Base-by-base conservation (phyloP, 2,329 filamentous ascomycete genomes). In the Penicillium sp. region DNA sequence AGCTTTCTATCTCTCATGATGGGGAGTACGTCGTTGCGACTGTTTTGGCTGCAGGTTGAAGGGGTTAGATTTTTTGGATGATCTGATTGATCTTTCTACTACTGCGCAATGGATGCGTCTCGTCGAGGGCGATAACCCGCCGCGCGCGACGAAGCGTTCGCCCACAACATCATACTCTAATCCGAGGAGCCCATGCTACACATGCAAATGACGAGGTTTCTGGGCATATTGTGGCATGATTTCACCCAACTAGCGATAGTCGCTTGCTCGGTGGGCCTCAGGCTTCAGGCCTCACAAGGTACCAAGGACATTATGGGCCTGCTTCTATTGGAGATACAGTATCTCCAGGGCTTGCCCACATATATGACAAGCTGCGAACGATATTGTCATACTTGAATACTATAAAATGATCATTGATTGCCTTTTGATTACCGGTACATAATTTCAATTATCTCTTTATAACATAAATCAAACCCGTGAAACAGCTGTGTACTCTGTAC, bases 1-100 rank as follows among this genome's bases (percentile, higher is more conserved):
- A 84, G 67, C 71, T 96, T 45, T 93, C 89, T 58, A 96, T 97
- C 65, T 95, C 89, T 67, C 93, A 97, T 71, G 93, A 97, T 73
- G 87, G 85, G 2, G 88, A 91, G 8, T 96, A 92, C 75, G 91
- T 91, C 27, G 68, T 79, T 65, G 79, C 78, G 35, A 78, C 74
- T 10, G 76, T 78, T 53, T 60, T 79, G 54, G 75, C 74, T 35
- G 68, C 70, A 44, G 69, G 65, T 0, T 74, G 67, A 74, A 43
- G 22, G 42, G 37, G 8, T 16, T 21, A 19, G 42, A 14, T 4
- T 19, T 3, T 31, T 52, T 33, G 35, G 19, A 19, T 37, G 13
- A 22, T 37, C 31, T 49, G 21, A 24, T 39, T 31, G 16, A 31
- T n/a, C 31, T 22, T 49, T 27, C 4, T 24, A 49, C 13, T 21